Base-by-base conservation (phyloP, 352 stramenopile genomes). In the Phytophthora brassicae region DNA sequence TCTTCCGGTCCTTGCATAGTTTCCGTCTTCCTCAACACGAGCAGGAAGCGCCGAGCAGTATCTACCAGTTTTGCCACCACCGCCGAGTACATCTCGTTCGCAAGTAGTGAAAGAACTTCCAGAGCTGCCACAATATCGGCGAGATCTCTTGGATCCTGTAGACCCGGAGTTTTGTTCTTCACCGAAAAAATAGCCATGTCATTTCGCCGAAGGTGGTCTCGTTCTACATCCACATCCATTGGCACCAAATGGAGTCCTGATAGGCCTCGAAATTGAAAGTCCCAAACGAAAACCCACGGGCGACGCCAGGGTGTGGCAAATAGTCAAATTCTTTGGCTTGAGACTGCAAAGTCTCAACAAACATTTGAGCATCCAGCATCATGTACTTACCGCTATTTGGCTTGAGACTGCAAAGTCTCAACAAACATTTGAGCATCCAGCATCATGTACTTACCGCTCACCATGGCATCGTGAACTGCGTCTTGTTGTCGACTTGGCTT, bases 301-400 rank as follows among this genome's bases (percentile, higher is more conserved):
- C 31, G 12, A 28, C 59, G 23, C 24, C 45, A 67, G 59, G 59
- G 51, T 67, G 45, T 52, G 59, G 29, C 51, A 67, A 53, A 29
- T 36, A 52, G 16, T 54, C 57, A 8, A 55, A 50, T 4, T 54
- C 22, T 12, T 59, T 59, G 0, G 41, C 2, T 4, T 59, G 9
- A 0, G 57, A 59, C 33, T 65, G 57, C 20, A 59, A 28, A 26
- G 57, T 59, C 6, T 54, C 29, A 17, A 47, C 28, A 42, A 64
- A 49, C 17, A 58, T 36, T 13, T 64, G 38, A 8, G 28, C 4
- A 33, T 53, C 48, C 0, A 64, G 31, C 12, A 13, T 46, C 4
- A 22, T 1, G 39, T 64, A 58, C 48, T 47, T 64, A 57, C 41
- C 39, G 16, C n/a, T 53, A 20, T 8, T 58, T 58, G 0, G 48